Evolutionary conservation across 2,329 filamentous ascomycete species (phyloP).

Genomic region (Hymenoscyphus linearis): DNA sequence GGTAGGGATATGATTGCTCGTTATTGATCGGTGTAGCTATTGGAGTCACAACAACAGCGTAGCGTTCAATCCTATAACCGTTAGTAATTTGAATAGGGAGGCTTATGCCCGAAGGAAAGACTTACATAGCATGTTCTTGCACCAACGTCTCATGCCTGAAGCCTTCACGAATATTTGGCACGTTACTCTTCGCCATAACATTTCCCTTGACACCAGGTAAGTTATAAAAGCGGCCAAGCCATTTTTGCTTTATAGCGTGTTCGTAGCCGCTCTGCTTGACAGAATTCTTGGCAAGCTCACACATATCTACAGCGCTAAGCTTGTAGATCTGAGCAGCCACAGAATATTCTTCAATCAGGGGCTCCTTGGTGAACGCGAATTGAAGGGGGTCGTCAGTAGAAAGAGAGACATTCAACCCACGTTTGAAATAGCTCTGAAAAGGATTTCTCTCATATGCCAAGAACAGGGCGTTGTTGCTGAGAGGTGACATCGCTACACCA

Average conservation of each 20-base stretch:
- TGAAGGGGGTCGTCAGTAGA: conserved; percentile 96
- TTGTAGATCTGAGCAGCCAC: conserved; percentile 99
- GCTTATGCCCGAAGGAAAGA: background rate
- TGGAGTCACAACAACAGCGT: conserved; percentile 25
- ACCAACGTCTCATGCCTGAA: conserved; percentile 82
- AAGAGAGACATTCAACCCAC: conserved; percentile 89
- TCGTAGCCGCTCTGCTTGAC: conserved; percentile 95
- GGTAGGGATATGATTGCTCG: conserved; percentile 9
- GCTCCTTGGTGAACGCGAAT: conserved; percentile 98
- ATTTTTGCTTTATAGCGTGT: conserved; percentile 79
- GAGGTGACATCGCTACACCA: conserved; percentile 97
- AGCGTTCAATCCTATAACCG: conserved; percentile 31
- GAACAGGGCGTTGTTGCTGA: conserved; percentile 97
- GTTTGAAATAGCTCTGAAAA: conserved; percentile 90
- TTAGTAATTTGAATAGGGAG: background rate
- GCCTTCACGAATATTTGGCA: conserved; percentile 85
- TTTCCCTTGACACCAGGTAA: conserved; percentile 79
- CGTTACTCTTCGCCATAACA: conserved; percentile 91
- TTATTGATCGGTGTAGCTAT: conserved; percentile 28
- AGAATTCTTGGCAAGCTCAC: conserved; percentile 92
- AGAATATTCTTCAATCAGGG: conserved; percentile 94
- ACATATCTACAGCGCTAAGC: conserved; percentile 95
- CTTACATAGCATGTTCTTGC: conserved; percentile 81
- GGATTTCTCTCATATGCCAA: conserved; percentile 95
- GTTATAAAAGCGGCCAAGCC: conserved; percentile 77